These are phyloP conservation scores for Gossypium laxum DNA, from an alignment of 441 rosid species.

Conservation along the genomic window DNA sequence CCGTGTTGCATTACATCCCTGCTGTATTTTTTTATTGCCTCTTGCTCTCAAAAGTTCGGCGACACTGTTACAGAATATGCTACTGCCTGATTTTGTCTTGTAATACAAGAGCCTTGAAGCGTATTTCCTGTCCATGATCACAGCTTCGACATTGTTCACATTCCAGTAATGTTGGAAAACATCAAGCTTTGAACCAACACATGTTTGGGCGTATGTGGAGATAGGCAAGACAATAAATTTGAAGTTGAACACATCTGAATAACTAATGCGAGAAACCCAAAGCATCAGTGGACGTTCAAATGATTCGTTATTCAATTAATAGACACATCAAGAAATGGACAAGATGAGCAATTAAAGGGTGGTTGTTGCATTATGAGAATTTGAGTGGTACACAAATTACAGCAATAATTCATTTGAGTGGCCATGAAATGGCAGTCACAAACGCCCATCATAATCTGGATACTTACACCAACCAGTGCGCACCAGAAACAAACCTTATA, in stretches of 20 bases:
- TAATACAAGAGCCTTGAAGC: background rate
- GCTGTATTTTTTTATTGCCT: background rate
- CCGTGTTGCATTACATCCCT: background rate
- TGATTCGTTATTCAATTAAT: background rate
- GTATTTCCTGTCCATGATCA: background rate
- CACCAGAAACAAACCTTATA: conserved; percentile 27
- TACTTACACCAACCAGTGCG: conserved; percentile 9
- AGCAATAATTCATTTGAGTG: background rate
- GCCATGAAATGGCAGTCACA: conserved; percentile 6
- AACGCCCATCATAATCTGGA: conserved; percentile 14
- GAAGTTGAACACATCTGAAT: background rate
- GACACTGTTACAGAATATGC: background rate
- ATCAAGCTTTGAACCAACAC: background rate
- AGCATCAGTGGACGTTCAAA: background rate
- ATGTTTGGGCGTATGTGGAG: too few species aligned
- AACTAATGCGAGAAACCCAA: background rate
- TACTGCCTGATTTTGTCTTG: background rate
- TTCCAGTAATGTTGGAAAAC: background rate
- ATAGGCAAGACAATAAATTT: background rate
- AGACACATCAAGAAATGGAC: background rate
- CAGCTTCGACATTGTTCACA: background rate
- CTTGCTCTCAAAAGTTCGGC: background rate
- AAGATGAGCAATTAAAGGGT: background rate
- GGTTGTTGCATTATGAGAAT: conserved; percentile 1
- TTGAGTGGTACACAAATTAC: background rate